Evolutionary conservation across 169 alveolate species (phyloP), one percentile per base, ranked within the genome.

Genomic region (Plasmodium vivax): DNA sequence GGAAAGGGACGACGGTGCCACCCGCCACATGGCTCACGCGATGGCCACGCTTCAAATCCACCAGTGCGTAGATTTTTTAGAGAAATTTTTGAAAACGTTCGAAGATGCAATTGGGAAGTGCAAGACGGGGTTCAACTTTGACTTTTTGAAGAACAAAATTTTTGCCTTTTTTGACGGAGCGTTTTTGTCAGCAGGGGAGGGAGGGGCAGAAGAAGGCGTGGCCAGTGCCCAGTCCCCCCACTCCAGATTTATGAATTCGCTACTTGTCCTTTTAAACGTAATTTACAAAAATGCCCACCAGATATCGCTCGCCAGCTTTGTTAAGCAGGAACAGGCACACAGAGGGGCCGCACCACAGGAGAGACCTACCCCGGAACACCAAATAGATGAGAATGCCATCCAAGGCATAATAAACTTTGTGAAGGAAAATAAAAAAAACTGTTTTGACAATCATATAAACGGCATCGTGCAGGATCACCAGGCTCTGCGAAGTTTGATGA

Each of bases 121-220:
- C 47, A 75, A 75, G 45, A 87, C 58, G 43, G 93, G 30, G 16
- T 12, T 87, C 23, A 77, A 87, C 81, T 87, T 87, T 19, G 68
- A 43, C 30, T 75, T 87, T 87, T n/a, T 87, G 81, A 87, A 87
- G 81, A 87, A 43, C 56, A 87, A 75, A 36, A 87, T 87, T 23
- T 79, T 87, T 56, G 7, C 45, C 10, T 51, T 87, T 34, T 75
- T 87, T 51, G 87, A 87, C 10, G 54, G 30, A 36, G 82, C 54
- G 16, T 87, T 87, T 77, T 54, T 87, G 4, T 75, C 83, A 77
- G 5, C 74, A 16, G 27, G 58, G 54, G 80, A 23, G 43, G 58
- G 32, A 7, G 19, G 19, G 19, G 77, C 6, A 68, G 77, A 68
- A 68, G 77, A 9, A 19, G 7, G 43, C 7, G 27, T 68, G 2